Evolutionary conservation across 2,329 filamentous ascomycete species (phyloP).

Genomic region (Rutstroemia sp.): DNA sequence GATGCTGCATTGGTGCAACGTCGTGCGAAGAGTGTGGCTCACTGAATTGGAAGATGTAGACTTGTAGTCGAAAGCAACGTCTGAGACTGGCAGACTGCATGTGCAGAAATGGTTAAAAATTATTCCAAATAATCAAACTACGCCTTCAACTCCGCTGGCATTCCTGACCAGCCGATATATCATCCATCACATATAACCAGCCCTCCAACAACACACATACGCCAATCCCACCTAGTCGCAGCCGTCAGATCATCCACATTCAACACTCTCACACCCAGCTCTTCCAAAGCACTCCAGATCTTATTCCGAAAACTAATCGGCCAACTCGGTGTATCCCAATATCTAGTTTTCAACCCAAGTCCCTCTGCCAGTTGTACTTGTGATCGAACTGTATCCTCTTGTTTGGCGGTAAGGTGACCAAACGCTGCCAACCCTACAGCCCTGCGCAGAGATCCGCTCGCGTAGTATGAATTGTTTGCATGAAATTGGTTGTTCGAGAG

Average conservation of each 20-base stretch:
- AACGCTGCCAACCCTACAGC: background rate
- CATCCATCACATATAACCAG: background rate
- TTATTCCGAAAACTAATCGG: background rate
- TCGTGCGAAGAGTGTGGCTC: no score
- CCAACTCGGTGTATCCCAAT: background rate
- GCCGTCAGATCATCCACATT: background rate
- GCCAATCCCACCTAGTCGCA: background rate
- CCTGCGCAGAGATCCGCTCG: conserved; percentile 14
- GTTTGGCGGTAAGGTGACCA: no score
- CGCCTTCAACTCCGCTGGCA: no score
- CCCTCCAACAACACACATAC: background rate
- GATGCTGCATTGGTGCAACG: no score
- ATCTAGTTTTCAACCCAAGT: background rate
- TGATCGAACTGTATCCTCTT: background rate
- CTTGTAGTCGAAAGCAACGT: no score
- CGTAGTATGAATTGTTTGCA: conserved; percentile 24
- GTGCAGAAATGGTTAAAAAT: no score
- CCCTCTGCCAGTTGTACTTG: background rate
- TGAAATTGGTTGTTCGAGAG: conserved; percentile 18
- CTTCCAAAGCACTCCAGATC: background rate
- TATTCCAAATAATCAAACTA: no score
- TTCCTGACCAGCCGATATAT: background rate
- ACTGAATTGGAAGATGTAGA: no score
- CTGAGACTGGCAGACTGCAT: no score
- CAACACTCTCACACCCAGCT: background rate